phyloP scores from a whole-genome alignment of 2,329 filamentous ascomycete species.

The Rutstroemia sp. region DNA sequence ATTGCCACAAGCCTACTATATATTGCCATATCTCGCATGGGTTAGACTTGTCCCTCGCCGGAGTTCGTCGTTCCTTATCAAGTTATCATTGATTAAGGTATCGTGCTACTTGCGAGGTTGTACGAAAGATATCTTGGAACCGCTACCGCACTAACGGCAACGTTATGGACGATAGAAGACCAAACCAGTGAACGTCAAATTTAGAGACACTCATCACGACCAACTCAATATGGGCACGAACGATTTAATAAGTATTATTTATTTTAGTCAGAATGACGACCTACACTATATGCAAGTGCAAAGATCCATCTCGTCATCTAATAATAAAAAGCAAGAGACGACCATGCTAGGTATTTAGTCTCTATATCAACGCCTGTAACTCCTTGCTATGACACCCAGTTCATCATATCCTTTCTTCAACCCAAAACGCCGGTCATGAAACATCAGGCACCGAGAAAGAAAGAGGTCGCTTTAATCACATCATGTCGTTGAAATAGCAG shows the following conservation, averaged over 20 bases:
- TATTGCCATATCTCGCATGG: no score
- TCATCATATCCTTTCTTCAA: not conserved
- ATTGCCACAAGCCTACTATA: no score
- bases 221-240: not conserved
- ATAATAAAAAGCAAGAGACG: not conserved
- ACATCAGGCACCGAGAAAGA: not conserved
- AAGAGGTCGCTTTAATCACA: not conserved
- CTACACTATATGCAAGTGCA: not conserved
- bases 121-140: no score
- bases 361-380: constrained; percentile 2
- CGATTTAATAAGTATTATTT: not conserved
- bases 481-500: not conserved
- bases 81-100: no score
- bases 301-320: not conserved
- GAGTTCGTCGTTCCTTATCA: no score
- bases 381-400: constrained; percentile 6
- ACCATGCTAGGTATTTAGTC: constrained; percentile 3
- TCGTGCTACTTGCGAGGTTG: no score
- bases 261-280: not conserved
- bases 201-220: not conserved
- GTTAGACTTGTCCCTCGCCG: no score
- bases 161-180: no score
- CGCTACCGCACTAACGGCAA: no score
- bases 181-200: not conserved
- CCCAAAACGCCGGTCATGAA: constrained; percentile 1